These are phyloP conservation scores for Tetrapyrgos nigripes DNA, from an alignment of 1,284 basidiomycete species.

Conservation along the genomic window DNA sequence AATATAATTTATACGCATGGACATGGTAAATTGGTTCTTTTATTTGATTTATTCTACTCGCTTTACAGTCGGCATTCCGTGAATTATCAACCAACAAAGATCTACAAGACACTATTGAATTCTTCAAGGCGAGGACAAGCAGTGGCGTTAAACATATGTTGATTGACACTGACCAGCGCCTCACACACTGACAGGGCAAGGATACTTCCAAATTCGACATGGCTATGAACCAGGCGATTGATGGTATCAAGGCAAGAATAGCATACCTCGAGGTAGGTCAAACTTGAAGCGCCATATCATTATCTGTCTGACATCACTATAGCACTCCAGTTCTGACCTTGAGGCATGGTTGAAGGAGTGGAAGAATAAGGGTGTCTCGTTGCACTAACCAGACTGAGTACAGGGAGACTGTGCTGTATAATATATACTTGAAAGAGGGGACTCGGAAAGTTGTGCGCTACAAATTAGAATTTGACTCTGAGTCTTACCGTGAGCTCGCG, in stretches of 20 bases:
- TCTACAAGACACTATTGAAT: constrained; percentile 13
- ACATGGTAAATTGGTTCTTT: neutral
- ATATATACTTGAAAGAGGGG: too few species aligned
- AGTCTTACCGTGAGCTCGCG: constrained; percentile 15
- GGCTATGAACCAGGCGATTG: constrained; percentile 14
- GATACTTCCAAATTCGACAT: constrained; percentile 16
- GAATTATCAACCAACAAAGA: constrained; percentile 13
- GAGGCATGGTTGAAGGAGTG: constrained; percentile 4
- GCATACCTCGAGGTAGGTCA: constrained; percentile 14
- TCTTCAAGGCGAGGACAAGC: constrained; percentile 10
- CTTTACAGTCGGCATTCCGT: constrained; percentile 6
- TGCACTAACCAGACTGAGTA: too few species aligned
- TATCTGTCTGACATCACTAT: neutral
- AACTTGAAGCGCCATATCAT: neutral
- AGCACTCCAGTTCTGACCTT: neutral
- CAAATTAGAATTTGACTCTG: too few species aligned
- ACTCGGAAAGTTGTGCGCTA: too few species aligned
- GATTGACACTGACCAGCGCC: neutral
- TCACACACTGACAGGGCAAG: constrained; percentile 11
- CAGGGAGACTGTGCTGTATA: too few species aligned
- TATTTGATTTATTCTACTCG: neutral
- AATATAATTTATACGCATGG: neutral
- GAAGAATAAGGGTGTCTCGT: neutral
- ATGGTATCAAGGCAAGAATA: constrained; percentile 16
- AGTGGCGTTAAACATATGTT: neutral